Evolutionary conservation across 768 basidiomycete species (phyloP), one percentile per base, ranked within the genome.

Genomic region (Dictyophora rubrovolvata): DNA sequence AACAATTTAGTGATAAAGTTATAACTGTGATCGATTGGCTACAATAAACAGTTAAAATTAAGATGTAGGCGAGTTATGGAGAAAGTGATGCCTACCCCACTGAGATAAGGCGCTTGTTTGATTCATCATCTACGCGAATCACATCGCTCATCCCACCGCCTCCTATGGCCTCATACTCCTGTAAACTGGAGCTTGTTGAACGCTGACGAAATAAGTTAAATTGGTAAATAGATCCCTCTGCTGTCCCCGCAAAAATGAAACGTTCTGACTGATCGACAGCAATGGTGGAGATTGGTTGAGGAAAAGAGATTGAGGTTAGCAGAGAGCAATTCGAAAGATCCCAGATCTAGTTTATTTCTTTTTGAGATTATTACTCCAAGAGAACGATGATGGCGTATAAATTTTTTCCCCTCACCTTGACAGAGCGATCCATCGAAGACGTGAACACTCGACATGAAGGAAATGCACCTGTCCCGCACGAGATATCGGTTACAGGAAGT

Each of bases 231-330:
- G 80, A 83, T 4, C 90, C 89, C 52, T 86, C 78, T 22, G 76
- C 64, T 0, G 91, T 90, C 10, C 85, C 87, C 33, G 90, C 91
- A 67, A 96, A 93, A 71, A 97, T 91, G 52, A 86, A 74, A 22
- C 94, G 81, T 72, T 97, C 95, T 0, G 85, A 82, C n/a, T 80
- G 66, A 64, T 97, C 93, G 79, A 89, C 87, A 10, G 82, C 81
- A 17, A 94, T 66, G 56, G 74, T 80, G 5, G 79, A 73, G 35
- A 94, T 83, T 1, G 89, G 80, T 58, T 83, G 77, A 16, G 93
- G 89, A 64, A 96, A 93, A 63, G 85, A 79, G 69, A 95, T 95
- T 0, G 94, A 93, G 6, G 88, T 85, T 22, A 98, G 73, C 16
- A 97, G 77, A 12, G 84, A 76, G 53, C 79, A 79, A 0, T 89